These are phyloP conservation scores for Primulina eburnea DNA, from an alignment of 257 asterid genomes.

Conservation along the genomic window DNA sequence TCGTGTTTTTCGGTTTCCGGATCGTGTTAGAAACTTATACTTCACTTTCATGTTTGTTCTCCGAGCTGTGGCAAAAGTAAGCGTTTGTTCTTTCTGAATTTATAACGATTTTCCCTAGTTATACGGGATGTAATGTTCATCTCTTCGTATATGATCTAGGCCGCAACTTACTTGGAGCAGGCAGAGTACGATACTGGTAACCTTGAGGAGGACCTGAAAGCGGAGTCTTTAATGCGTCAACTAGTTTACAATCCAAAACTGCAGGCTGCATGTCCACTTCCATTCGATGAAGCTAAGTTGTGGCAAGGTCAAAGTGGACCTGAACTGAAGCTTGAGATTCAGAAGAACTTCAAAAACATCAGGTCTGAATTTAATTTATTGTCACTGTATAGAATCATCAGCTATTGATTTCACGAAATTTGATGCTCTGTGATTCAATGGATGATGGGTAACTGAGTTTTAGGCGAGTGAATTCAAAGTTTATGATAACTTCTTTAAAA, in stretches of 20 bases:
- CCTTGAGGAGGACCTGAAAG: slow-evolving; percentile 71
- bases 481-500: neutral
- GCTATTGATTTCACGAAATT: neutral
- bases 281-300: slow-evolving; percentile 91
- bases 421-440: slow-evolving; percentile 1
- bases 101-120: slow-evolving; percentile 7
- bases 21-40: slow-evolving; percentile 84
- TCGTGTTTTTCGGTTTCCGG: slow-evolving; percentile 85
- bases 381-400: neutral
- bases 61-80: slow-evolving; percentile 90
- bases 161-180: slow-evolving; percentile 82
- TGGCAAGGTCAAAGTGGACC: slow-evolving; percentile 98
- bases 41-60: slow-evolving; percentile 93
- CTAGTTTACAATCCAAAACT: slow-evolving; percentile 74
- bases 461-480: neutral
- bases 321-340: slow-evolving; percentile 79
- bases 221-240: slow-evolving; percentile 72
- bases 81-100: slow-evolving; percentile 22
- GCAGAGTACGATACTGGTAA: slow-evolving; percentile 86
- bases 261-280: slow-evolving; percentile 85
- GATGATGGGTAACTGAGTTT: slow-evolving; percentile 22
- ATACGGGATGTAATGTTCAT: slow-evolving; percentile 2
- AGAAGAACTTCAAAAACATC: slow-evolving; percentile 82
- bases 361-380: slow-evolving; percentile 43
- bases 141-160: slow-evolving; percentile 42